Conservation (phyloP, 164 flowering plant genomes). For the Pachysandra terminalis region DNA sequence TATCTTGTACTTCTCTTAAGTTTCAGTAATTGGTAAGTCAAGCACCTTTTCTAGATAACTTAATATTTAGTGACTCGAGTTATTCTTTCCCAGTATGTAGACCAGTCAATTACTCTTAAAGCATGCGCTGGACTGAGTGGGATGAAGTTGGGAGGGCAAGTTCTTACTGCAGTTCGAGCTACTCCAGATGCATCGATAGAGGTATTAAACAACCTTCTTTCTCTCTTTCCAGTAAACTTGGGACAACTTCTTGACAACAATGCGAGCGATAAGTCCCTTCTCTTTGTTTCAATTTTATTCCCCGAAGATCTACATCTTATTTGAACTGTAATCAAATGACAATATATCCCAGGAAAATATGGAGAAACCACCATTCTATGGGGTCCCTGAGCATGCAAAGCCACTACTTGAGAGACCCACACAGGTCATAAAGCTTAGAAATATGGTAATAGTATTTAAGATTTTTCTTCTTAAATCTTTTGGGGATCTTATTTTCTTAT, state of each 20-base stretch:
- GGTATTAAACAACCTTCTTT: conserved; percentile 30
- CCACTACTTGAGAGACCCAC: conserved; percentile 82
- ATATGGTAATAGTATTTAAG: conserved; percentile 55
- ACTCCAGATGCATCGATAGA: conserved; percentile 33
- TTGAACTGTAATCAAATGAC: conserved; percentile 10
- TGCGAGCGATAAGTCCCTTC: neutral
- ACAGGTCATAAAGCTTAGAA: conserved; percentile 64
- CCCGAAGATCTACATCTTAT: neutral
- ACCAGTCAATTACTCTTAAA: conserved; percentile 69
- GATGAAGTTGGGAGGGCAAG: conserved; percentile 83
- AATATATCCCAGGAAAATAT: conserved; percentile 44
- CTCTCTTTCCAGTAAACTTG: neutral
- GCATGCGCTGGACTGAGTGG: conserved; percentile 98
- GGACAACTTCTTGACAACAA: neutral
- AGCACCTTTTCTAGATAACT: neutral
- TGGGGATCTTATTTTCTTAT: neutral
- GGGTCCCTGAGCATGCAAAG: conserved; percentile 76
- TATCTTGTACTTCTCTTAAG: no score
- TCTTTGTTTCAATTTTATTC: neutral
- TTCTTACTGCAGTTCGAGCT: conserved; percentile 80
- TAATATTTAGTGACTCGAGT: neutral
- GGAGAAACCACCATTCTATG: conserved; percentile 42
- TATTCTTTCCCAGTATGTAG: conserved; percentile 62
- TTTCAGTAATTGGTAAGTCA: neutral
- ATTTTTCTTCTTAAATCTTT: conserved; percentile 7